A percentile compares a stretch with the other conserved stretches of the same genome.
These are phyloP conservation scores for Dalechampia spathulata DNA, from an alignment of 441 rosid species.

Conservation along the genomic window DNA sequence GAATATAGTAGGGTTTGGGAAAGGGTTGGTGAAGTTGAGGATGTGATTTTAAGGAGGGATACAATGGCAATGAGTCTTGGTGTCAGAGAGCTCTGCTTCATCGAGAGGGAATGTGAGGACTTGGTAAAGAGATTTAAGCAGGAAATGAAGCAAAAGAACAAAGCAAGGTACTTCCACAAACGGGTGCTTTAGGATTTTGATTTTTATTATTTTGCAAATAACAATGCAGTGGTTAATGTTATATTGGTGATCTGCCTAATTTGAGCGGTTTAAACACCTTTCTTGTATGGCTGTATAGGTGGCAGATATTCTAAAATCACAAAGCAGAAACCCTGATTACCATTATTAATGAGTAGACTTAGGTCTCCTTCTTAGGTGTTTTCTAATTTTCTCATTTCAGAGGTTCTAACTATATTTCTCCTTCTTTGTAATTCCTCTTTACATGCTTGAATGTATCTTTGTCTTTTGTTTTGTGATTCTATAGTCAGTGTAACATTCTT, in stretches of 20 bases:
- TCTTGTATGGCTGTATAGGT: background rate
- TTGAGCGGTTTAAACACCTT: background rate
- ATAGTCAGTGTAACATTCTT: background rate
- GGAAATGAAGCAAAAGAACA: slow-evolving; percentile 40
- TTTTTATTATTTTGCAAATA: too few relatives aligned
- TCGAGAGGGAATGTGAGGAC: slow-evolving; percentile 77
- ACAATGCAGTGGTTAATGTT: background rate
- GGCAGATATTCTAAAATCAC: background rate
- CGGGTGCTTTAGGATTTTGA: background rate
- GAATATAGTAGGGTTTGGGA: slow-evolving; percentile 64
- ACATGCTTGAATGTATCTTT: background rate
- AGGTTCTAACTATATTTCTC: slow-evolving; percentile 1
- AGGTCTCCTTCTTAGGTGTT: background rate
- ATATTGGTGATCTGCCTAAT: background rate
- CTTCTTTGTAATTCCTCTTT: background rate
- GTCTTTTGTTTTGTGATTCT: background rate
- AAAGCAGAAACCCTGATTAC: background rate
- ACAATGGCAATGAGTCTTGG: slow-evolving; percentile 58
- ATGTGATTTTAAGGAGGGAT: slow-evolving; percentile 52
- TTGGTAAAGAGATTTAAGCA: slow-evolving; percentile 52
- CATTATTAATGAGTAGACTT: background rate
- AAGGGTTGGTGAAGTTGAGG: slow-evolving; percentile 59
- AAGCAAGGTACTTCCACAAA: slow-evolving; percentile 35
- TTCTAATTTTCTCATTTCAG: background rate
- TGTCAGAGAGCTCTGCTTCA: slow-evolving; percentile 69